Evolutionary conservation across 2,329 filamentous ascomycete species (phyloP), one percentile per base, ranked within the genome.

Genomic region (Thermothelomyces thermophilus): DNA sequence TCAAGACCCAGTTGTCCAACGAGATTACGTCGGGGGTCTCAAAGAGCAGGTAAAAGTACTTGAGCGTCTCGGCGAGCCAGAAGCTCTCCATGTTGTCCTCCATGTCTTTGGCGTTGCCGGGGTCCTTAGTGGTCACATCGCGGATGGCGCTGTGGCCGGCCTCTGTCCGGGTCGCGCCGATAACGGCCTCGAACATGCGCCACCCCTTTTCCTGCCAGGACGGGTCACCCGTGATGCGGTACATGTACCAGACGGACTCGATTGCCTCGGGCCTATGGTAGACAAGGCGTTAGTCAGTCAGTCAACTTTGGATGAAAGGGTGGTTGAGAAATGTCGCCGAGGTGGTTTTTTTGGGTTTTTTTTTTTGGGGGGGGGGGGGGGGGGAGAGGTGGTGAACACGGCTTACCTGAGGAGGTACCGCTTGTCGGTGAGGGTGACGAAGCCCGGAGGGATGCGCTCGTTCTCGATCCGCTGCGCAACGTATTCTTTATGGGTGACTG

Each of bases 41-140:
- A 64, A 87, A 95, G 43, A 95, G 74, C 50, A 95, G 67, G 65
- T 89, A 95, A 58, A 93, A 95, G 64, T 95, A 95, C 73, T 95
- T 96, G 59, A 95, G 72, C 35, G 89, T 95, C 74, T 95, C 90
- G 3, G 86, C 86, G 53, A 89, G 73, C 87, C 90, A 95, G 67
- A 94, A 95, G 62, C 86, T 90, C 70, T 95, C 86, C 86, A 91
- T 90, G 58, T 74, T 73, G 64, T 90, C 79, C 14, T 55, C 44
- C 42, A 40, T 35, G 28, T n/a, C 5, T 14, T 1, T 14, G 14
- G 16, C 22, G 11, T 16, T 28, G 8, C 44, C 37, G 20, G 9
- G n/a, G 3, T 46, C 41, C n/a, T 46, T 46, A 10, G 40, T 36
- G 2, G 55, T 51, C 11, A 90, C 84, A 61, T 87, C 79, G 41